Evolutionary conservation across 805 yeast genomes (phyloP).

Genomic region (Hanseniaspora singularis): DNA sequence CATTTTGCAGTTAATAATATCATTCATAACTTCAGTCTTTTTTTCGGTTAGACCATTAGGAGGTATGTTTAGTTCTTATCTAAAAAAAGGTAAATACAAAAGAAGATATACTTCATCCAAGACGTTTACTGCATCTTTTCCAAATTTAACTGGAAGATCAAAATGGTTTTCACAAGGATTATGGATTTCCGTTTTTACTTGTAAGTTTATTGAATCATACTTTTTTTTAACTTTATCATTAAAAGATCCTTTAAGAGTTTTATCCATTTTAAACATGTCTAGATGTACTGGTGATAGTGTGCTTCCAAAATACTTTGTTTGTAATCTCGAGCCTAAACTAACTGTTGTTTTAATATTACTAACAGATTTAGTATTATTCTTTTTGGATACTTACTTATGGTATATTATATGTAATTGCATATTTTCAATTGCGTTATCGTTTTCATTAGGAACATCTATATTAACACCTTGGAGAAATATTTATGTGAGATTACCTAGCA

Average conservation of each 20-base stretch:
- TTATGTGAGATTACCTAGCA: conserved; percentile 61
- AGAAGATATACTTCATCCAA: conserved; percentile 42
- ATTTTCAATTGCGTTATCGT: conserved; percentile 59
- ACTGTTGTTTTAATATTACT: conserved; percentile 42
- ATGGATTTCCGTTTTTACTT: conserved; percentile 55
- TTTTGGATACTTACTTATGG: conserved; percentile 77
- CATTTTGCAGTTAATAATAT: conserved; percentile 43
- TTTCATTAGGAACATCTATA: conserved; percentile 65
- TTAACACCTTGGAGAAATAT: conserved; percentile 86
- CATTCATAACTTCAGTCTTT: conserved; percentile 42
- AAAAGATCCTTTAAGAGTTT: conserved; percentile 60
- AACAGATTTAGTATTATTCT: conserved; percentile 58
- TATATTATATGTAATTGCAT: conserved; percentile 68
- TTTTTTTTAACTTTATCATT: conserved; percentile 63
- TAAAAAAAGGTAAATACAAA: conserved; percentile 24
- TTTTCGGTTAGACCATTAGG: conserved; percentile 54
- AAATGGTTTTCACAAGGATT: conserved; percentile 52
- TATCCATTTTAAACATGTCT: conserved; percentile 42
- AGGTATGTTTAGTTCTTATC: conserved; percentile 37
- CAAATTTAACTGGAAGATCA: conserved; percentile 41
- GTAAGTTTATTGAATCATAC: conserved; percentile 66
- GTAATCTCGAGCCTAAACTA: conserved; percentile 46
- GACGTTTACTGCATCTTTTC: conserved; percentile 50
- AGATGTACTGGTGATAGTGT: conserved; percentile 48
- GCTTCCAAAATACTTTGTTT: conserved; percentile 31